These are phyloP conservation scores for Cystobasidium onofrii DNA, from an alignment of 768 basidiomycete species.

Conservation along the genomic window DNA sequence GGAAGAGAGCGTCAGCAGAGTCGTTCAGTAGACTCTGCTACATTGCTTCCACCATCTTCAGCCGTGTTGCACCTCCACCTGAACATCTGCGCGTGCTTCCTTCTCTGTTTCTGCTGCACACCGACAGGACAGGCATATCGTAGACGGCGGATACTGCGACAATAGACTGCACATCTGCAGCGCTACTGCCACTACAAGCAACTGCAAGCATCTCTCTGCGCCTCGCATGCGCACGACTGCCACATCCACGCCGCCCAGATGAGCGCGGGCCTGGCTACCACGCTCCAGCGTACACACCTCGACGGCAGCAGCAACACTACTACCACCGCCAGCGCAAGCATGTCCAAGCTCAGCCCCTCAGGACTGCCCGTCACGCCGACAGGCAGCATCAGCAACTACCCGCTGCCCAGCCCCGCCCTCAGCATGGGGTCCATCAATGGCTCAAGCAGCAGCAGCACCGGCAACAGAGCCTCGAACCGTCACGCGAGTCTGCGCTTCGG, in stretches of 20 bases:
- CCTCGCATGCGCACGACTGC: not conserved
- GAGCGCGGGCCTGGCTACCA: constrained; percentile 1
- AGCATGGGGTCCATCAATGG: not conserved
- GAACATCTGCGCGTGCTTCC: too few species aligned
- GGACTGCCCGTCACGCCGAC: not conserved
- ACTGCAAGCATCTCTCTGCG: too few species aligned
- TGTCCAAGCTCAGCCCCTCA: not conserved
- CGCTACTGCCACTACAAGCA: too few species aligned
- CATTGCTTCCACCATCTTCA: too few species aligned
- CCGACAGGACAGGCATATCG: too few species aligned
- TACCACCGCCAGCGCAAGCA: not conserved
- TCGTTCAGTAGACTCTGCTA: too few species aligned
- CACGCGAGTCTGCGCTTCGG: constrained; percentile 18
- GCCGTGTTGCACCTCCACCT: too few species aligned
- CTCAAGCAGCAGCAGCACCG: not conserved
- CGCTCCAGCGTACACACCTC: not conserved
- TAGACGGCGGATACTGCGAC: too few species aligned
- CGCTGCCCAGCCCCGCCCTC: not conserved
- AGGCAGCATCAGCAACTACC: not conserved
- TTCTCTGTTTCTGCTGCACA: too few species aligned
- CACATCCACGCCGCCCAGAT: not conserved
- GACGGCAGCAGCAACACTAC: not conserved
- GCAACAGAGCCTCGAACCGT: constrained; percentile 6
- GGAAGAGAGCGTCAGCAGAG: too few species aligned
- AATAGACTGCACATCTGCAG: too few species aligned